Base-by-base conservation (phyloP, 495 filamentous ascomycete species). In the Cercophora newfieldiana region DNA sequence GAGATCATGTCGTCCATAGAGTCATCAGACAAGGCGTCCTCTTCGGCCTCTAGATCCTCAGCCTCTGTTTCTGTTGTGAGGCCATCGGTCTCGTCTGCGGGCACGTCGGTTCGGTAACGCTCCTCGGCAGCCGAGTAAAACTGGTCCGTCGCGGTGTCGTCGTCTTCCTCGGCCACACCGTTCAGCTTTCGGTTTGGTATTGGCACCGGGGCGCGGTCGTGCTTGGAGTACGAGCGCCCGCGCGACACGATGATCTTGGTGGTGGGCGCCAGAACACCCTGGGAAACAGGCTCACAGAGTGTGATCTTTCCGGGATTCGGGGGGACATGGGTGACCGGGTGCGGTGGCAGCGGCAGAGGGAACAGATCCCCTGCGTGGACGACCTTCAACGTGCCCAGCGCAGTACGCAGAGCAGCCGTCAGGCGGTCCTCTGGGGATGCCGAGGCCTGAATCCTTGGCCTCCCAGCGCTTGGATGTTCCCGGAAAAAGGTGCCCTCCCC, bases 61-160 rank as follows among this genome's bases (percentile, higher is more conserved):
- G 86, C 86, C 47, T 86, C 85, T 59, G 86, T 78, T 64, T 87
- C 85, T 5, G 83, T 82, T 8, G 66, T 65, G 53, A 73, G 68
- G 47, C 77, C 77, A 53, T 81, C 82, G 2, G 76, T 78, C 16
- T 80, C 79, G 16, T 77, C 79, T 19, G 75, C 76, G 24, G 70
- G 66, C 18, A 71, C 72, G 64, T 80, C 77, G 30, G 80, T 80
- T 16, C 78, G 73, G 61, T 78, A 74, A 25, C 86, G 85, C 63
- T 95, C 92, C 72, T 96, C 93, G 6, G 89, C 86, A 2, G 93
- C 93, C 3, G 93, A 96, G 70, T 85, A 96, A 75, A 96, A 97
- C 68, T 91, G 89, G 74, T 97, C 93, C 64, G 89, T 94, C 21
- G 90, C 87, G 22, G 91, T 92, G 67, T 93, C 92, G 30, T 71